Base-by-base conservation (phyloP, 2,329 filamentous ascomycete species). In the Hymenoscyphus infarciens region DNA sequence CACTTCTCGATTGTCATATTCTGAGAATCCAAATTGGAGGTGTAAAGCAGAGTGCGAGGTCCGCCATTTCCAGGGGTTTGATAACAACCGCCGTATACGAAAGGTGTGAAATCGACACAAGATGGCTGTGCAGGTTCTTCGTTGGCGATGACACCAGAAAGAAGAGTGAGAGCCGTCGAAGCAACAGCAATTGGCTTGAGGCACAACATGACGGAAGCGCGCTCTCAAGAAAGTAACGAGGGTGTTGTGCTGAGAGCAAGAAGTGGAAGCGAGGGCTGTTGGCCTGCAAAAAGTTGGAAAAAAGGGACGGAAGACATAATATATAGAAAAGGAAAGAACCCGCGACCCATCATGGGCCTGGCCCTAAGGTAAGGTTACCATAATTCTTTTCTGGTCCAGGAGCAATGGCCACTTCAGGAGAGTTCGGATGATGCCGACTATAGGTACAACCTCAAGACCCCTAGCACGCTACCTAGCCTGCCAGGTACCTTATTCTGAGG, bases 1-100 rank as follows among this genome's bases (percentile, higher is more conserved):
- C 75, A 77, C 19, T 62, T 69, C 66, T 75, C 71, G 4, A 76
- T 69, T 0, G 75, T 77, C 66, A 75, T 74, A 38, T 73, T 74
- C 60, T 68, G 62, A 31, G 65, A 69, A 19, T 71, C 64, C 5
- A 74, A 62, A 31, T 68, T 67, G 27, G 69, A 66, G 55, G 57
- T 61, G 57, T 71, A 75, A 11, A 72, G 67, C 5, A 76, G 68
- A 55, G 73, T 65, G 10, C 69, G 64, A 35, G 74, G 65, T 56
- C 59, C 64, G 25, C 56, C 56, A 38, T 70, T 67, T 19, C 65
- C 61, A 57, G 67, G 64, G 58, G 75, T 74, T 19, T 58, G 7
- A 60, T 70, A 77, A 63, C 75, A 77, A 53, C 74, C 75, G 16
- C 71, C 70, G 63, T 75, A 76, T 5, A 71, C 68, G 60, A 74